phyloP scores from a whole-genome alignment of 192 early-diverging fungal genomes.

The Kappamyces sp. region DNA sequence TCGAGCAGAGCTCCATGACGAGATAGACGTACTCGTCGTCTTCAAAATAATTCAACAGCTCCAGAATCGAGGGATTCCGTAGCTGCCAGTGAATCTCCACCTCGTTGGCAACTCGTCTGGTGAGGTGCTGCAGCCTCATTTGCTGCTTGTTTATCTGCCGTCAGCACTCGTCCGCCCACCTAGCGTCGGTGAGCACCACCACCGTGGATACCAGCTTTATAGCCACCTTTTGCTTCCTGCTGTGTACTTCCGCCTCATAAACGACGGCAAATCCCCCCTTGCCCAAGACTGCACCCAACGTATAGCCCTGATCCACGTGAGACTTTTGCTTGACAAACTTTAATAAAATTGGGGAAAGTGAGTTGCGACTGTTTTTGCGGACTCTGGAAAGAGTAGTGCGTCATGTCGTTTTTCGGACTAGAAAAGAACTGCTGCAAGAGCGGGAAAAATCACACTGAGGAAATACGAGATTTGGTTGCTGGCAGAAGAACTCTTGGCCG shows the following conservation, averaged over 20 bases:
- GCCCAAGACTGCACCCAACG: slow-evolving; percentile 38
- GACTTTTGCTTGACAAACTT: slow-evolving; percentile 7
- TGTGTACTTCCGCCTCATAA: slow-evolving; percentile 33
- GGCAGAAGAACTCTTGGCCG: too few relatives aligned
- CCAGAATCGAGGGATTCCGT: slow-evolving; percentile 47
- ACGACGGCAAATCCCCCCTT: slow-evolving; percentile 47
- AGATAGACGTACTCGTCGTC: slow-evolving; percentile 62
- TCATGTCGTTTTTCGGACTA: not conserved
- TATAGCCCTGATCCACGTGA: slow-evolving; percentile 35
- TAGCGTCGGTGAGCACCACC: not conserved
- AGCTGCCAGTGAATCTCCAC: slow-evolving; percentile 63
- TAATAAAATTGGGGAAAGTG: not conserved
- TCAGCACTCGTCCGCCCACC: slow-evolving; percentile 8
- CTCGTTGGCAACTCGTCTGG: slow-evolving; percentile 51
- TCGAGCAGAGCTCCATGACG: slow-evolving; percentile 66
- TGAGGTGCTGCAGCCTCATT: slow-evolving; percentile 39
- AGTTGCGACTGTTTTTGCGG: not conserved
- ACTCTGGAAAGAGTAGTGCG: not conserved
- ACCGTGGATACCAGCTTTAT: slow-evolving; percentile 39
- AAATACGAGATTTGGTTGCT: too few relatives aligned
- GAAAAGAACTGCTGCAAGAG: not conserved
- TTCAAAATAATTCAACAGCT: slow-evolving; percentile 63
- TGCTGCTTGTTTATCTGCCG: slow-evolving; percentile 43
- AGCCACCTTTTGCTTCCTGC: slow-evolving; percentile 30
- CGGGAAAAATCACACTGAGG: not conserved